Evolutionary conservation across 331 rosid genomes (phyloP), one percentile per base, ranked within the genome.

Genomic region (Cydonia oblonga): DNA sequence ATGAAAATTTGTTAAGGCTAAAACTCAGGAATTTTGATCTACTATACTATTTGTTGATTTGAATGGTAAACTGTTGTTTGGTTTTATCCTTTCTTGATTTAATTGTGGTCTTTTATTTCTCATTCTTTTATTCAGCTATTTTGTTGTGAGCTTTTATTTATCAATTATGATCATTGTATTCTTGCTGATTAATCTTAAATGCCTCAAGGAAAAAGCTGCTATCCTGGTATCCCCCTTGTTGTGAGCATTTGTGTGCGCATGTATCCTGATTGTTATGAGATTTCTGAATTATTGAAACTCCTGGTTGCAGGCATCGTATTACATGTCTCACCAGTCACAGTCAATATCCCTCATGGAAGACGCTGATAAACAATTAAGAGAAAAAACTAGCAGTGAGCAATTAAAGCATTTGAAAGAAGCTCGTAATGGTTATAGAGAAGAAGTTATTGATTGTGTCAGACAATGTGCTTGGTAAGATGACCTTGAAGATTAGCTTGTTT

Each of bases 321-420:
- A 88, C 87, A 78, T 89, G 90, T 86, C 91, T 66, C 98, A 89
- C 82, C 97, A 93, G 70, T 86, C 89, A 15, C 98, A 93, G 26
- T 89, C 90, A 72, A 88, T 91, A 74, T 84, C 97, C 76, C 89
- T 86, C 33, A 83, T 93, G 74, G 98, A 93, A 84, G 98, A 93
- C 88, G 86, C 91, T 80, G 97, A 93, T 85, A 93, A 81, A 77
- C 95, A 93, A 85, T 86, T 93, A 68, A 84, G 90, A 83, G 98
- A 91, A 49, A 79, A 97, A 74, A 78, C 88, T 59, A 88, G 85
- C 76, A 57, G 72, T 51, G 96, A 88, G 85, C 89, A 93, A 80
- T 74, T 93, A 77, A 93, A 86, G 88, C 96, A 85, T 66, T 79
- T 89, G 86, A 93, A 93, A 85, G 97, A 93, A 86, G 91, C 91